phyloP scores from a whole-genome alignment of 345 rosid genomes.

The Euphorbia lathyris region DNA sequence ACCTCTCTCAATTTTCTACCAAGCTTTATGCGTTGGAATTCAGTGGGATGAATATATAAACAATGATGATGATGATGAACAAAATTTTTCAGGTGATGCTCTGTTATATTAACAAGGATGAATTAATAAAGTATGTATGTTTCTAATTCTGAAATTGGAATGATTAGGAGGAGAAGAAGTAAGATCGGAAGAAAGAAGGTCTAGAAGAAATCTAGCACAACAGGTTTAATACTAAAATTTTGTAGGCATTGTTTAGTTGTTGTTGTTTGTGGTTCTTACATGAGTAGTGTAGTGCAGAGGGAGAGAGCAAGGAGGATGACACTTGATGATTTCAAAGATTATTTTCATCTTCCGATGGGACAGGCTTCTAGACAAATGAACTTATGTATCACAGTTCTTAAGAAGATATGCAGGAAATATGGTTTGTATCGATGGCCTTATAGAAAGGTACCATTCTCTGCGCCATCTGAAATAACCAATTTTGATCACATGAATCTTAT shows the following conservation, averaged over 20 bases:
- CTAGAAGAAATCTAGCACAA: constrained; percentile 19
- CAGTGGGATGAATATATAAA: constrained; percentile 18
- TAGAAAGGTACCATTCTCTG: too few species aligned
- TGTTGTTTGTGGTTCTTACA: too few species aligned
- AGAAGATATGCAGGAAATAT: constrained; percentile 44
- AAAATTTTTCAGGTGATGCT: constrained; percentile 27
- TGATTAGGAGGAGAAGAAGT: neutral
- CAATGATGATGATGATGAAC: constrained; percentile 14
- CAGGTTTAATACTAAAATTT: constrained; percentile 32
- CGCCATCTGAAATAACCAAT: too few species aligned
- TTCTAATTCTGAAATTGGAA: neutral
- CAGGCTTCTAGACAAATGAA: constrained; percentile 44
- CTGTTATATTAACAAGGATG: too few species aligned
- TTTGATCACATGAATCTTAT: too few species aligned
- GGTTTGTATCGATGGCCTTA: constrained; percentile 53
- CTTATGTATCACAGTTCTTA: constrained; percentile 57
- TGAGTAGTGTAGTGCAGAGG: constrained; percentile 47
- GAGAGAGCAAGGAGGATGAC: constrained; percentile 44
- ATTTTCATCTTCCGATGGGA: constrained; percentile 52
- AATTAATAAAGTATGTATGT: too few species aligned
- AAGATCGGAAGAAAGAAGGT: too few species aligned
- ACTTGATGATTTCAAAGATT: constrained; percentile 30
- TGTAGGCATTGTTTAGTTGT: too few species aligned
- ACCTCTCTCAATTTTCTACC: constrained; percentile 44
- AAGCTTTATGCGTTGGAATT: constrained; percentile 38